phyloP scores from a whole-genome alignment of 2,329 filamentous ascomycete genomes.

The Aspergillus sp. region DNA sequence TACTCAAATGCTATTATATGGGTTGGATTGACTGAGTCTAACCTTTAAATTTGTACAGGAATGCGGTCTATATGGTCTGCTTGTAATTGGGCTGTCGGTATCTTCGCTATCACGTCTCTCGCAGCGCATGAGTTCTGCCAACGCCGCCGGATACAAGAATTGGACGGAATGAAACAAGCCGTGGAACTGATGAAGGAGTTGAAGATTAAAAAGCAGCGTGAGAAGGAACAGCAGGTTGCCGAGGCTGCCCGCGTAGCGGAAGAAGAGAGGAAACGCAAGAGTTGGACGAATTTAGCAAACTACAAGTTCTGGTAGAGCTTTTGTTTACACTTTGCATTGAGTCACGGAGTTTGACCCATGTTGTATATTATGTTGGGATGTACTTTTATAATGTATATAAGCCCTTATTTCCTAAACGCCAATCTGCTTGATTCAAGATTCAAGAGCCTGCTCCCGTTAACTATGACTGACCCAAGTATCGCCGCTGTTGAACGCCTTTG shows the following conservation, averaged over 20 bases:
- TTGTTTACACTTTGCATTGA: conserved; percentile 25
- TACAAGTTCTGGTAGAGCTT: conserved; percentile 48
- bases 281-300: conserved; percentile 45
- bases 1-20: not conserved
- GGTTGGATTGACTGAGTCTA: not conserved
- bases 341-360: conserved; percentile 33
- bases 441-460: conserved; percentile 15
- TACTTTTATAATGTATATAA: conserved; percentile 21
- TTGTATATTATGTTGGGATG: conserved; percentile 26
- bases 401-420: conserved; percentile 13
- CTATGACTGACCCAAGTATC: conserved; percentile 11
- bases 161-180: conserved; percentile 78
- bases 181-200: conserved; percentile 79
- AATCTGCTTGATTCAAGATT: conserved; percentile 10
- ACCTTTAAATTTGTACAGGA: conserved; percentile 19
- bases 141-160: conserved; percentile 69
- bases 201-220: conserved; percentile 63
- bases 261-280: conserved; percentile 43
- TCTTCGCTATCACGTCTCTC: conserved; percentile 69
- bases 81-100: conserved; percentile 82
- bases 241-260: conserved; percentile 37
- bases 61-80: conserved; percentile 63
- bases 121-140: conserved; percentile 83
- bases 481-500: conserved; percentile 6
- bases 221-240: conserved; percentile 43